Evolutionary conservation across 208 protist species (phyloP), one percentile per base, ranked within the genome.

Genomic region (Trypanosoma lewisi): DNA sequence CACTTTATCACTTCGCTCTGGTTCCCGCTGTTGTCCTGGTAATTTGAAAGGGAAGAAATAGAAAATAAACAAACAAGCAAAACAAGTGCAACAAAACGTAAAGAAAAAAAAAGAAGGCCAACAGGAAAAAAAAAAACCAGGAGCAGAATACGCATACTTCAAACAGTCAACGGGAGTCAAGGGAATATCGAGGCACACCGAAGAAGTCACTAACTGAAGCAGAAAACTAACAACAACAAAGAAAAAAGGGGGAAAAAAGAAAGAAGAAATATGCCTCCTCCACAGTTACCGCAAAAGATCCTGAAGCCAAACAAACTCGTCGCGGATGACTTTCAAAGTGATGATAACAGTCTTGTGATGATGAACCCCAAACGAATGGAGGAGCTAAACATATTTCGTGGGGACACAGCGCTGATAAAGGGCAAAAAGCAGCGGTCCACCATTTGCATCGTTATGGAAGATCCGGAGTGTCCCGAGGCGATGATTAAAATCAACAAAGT

Each of bases 401-500:
- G 98, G 48, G 98, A 99, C 77, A 97, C 92, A 1, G 91, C 99
- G 30, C 73, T 98, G 16, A 67, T 99, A 30, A 99, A 99, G 76
- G 99, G 99, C 41, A 99, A 99, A 83, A 98, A 98, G 60, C 83
- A 96, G 60, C 88, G 93, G 61, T 96, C 97, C 77, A 99, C 98
- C 21, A 78, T 99, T 34, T 98, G 91, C 77, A 96, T 99, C 61
- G 98, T 98, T 9, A 82, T 99, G 53, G 77, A 92, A 28, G 97
- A 99, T 60, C 96, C 98, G 48, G 82, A 82, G 28, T 96, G 82
- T 63, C 73, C 70, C 57, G 97, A 98, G 36, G 92, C 83, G 50
- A 99, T 98, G 77, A 98, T 99, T 70, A 93, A 95, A 66, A 99
- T 99, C 78, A 99, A 99, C 89, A 99, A 99, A 76, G 94, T 99